A percentile compares a stretch with the other conserved stretches of the same genome.
phyloP scores from a whole-genome alignment of 495 filamentous ascomycete species.

The Penicillium silybi region DNA sequence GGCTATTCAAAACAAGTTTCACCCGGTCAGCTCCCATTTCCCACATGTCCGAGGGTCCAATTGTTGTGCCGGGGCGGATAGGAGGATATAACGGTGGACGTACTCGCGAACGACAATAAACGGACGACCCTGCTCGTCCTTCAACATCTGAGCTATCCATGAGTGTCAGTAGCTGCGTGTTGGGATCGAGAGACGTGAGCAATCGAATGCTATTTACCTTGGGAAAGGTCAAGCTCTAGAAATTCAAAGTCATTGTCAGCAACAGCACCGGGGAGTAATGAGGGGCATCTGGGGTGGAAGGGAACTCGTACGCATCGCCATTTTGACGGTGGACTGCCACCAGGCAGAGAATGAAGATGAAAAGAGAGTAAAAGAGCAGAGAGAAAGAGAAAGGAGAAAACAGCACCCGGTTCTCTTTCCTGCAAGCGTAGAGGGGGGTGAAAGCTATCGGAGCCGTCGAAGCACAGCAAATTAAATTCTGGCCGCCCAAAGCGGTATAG shows the following conservation, averaged over 20 bases:
- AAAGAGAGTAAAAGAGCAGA: slow-evolving; percentile 10
- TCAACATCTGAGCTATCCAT: slow-evolving; percentile 63
- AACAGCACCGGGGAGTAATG: slow-evolving; percentile 22
- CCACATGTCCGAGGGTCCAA: neutral
- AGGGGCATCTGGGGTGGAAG: slow-evolving; percentile 29
- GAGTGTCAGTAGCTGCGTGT: slow-evolving; percentile 24
- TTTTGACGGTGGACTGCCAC: slow-evolving; percentile 45
- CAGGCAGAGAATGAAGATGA: slow-evolving; percentile 22
- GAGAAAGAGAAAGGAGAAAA: slow-evolving; percentile 3
- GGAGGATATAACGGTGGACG: slow-evolving; percentile 36
- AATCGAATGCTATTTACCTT: slow-evolving; percentile 45
- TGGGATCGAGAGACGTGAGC: neutral
- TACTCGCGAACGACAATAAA: slow-evolving; percentile 99
- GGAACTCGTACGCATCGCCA: slow-evolving; percentile 58
- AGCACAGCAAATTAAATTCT: slow-evolving; percentile 32
- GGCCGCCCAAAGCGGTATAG: slow-evolving; percentile 36
- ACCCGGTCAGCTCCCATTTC: slow-evolving; percentile 16
- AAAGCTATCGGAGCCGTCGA: slow-evolving; percentile 15
- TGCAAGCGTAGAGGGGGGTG: slow-evolving; percentile 22
- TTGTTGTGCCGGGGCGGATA: neutral
- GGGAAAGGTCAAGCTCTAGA: slow-evolving; percentile 70
- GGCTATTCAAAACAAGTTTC: slow-evolving; percentile 48
- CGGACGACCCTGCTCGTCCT: slow-evolving; percentile 93
- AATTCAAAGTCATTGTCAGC: slow-evolving; percentile 20
- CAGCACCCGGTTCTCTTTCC: slow-evolving; percentile 9